phyloP scores from a whole-genome alignment of 164 flowering plant genomes.

The Nelumbo lutea region DNA sequence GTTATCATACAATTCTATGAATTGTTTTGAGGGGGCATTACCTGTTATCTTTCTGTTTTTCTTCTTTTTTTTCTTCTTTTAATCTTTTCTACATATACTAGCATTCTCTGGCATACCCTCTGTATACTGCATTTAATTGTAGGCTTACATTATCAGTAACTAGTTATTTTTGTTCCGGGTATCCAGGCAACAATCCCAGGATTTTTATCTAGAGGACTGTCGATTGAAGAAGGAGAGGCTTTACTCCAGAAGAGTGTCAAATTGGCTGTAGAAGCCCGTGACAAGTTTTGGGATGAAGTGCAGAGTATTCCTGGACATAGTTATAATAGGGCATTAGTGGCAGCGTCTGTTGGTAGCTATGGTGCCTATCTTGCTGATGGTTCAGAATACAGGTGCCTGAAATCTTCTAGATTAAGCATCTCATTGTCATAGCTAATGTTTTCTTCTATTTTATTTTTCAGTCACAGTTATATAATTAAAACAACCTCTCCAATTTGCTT shows the following conservation, averaged over 20 bases:
- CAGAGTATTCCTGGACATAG: conserved; percentile 21
- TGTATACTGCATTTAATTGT: neutral
- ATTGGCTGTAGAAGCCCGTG: conserved; percentile 76
- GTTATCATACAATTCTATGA: too few species aligned
- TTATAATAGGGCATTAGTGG: conserved; percentile 65
- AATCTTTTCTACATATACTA: neutral
- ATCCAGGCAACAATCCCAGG: conserved; percentile 83
- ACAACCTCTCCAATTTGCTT: neutral
- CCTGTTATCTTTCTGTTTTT: too few species aligned
- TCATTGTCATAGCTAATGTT: neutral
- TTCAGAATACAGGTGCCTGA: conserved; percentile 76
- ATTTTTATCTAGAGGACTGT: conserved; percentile 65
- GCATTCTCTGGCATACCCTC: neutral
- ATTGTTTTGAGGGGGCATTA: too few species aligned
- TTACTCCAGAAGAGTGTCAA: conserved; percentile 60
- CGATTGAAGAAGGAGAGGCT: conserved; percentile 55
- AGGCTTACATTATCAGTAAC: neutral
- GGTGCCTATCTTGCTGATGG: conserved; percentile 99
- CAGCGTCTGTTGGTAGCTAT: conserved; percentile 95
- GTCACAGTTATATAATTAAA: neutral
- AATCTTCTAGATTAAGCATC: neutral
- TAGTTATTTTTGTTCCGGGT: conserved; percentile 1
- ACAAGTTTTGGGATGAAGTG: conserved; percentile 54
- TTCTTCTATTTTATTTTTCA: neutral
- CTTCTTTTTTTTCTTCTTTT: too few species aligned